Evolutionary conservation across 2,329 filamentous ascomycete species (phyloP), one percentile per base, ranked within the genome.

Genomic region (Cladosporium velox): DNA sequence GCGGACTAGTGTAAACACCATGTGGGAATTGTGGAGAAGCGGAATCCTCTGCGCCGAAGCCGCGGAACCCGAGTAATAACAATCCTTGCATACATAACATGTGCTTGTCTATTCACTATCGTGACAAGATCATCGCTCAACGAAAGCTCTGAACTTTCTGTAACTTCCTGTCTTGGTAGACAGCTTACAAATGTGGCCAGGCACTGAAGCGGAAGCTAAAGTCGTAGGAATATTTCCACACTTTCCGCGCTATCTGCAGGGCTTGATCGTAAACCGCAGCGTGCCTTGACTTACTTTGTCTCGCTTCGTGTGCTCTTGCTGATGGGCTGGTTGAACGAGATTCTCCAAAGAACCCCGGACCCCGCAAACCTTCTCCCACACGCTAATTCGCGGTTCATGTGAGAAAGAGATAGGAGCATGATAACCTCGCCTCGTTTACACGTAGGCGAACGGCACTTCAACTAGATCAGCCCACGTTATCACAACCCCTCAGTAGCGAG

Each of bases 401-500:
- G 15, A 18, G 10, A 32, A 24, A 24, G 51, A 32, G 54, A 38
- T 30, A 58, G 4, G 34, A 35, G 18, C 24, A 21, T 35, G 54
- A 58, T 58, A 58, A 58, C 54, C 32, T 35, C n/a, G 18, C 26
- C 58, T 47, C 38, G 41, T 47, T 49, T n/a, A 32, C 26, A 32
- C 51, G 28, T 28, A 47, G 41, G 49, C 35, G 38, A 44, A 5
- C 58, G 58, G 58, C 58, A 60, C 21, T 60, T 60, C 24, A n/a
- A n/a, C 12, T 26, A 49, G 28, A 60, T 21, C 8, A 49, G 24
- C 26, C 15, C 26, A 6, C 47, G 11, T 34, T 8, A n/a, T 21
- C 30, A 54, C 51, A 34, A 5, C 26, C 26, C 51, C 51, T 54
- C 51, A 11, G 24, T 11, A 30, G 51, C 26, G 30, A 30, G 15